Base-by-base conservation (phyloP, 208 protist species). In the Leptomonas pyrrhocoris region DNA sequence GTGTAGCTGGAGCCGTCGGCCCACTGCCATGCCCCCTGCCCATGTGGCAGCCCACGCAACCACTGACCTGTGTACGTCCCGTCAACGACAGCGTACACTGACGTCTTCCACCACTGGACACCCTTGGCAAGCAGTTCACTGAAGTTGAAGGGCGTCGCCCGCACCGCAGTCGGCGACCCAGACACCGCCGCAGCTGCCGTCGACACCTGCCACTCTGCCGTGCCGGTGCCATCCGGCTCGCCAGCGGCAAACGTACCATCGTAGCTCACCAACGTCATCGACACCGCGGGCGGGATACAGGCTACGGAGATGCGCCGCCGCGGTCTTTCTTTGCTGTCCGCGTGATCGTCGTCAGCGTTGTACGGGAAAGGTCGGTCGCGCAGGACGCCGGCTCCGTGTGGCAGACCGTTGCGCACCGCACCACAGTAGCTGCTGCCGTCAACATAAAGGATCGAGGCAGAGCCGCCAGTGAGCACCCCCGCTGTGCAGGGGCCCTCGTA, bases 351-450 rank as follows among this genome's bases (percentile, higher is more conserved):
- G 27, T 51, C 58, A 25, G 55, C 28, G 27, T 15, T 18, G 50
- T 21, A 34, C 1, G 57, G 59, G 1, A 80, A 25, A 12, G 64
- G 42, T 13, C 81, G 83, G 30, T 88, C 80, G 28, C 87, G 83
- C 19, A 93, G 79, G 30, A 81, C 36, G 43, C 90, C 90, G 3
- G 69, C 34, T 23, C 87, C 87, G 48, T 74, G 77, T 5, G 90
- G 85, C 19, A 79, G 59, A 13, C 87, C 87, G 34, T 80, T n/a
- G 49, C 74, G 74, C 50, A 93, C 77, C 50, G 83, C 80, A 15
- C 90, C 86, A 36, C 36, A 50, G 73, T 95, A 95, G 31, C 61
- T 57, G 66, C 85, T 92, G 28, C 86, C 85, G 61, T 95, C 90
- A 15, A 57, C 42, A 59, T 79, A 93, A 2, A 73, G 73, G 31